A percentile compares a stretch with the other conserved stretches of the same genome.
These are phyloP conservation scores for Penicillium capsulatum DNA, from an alignment of 2,329 filamentous ascomycete genomes.

Conservation along the genomic window DNA sequence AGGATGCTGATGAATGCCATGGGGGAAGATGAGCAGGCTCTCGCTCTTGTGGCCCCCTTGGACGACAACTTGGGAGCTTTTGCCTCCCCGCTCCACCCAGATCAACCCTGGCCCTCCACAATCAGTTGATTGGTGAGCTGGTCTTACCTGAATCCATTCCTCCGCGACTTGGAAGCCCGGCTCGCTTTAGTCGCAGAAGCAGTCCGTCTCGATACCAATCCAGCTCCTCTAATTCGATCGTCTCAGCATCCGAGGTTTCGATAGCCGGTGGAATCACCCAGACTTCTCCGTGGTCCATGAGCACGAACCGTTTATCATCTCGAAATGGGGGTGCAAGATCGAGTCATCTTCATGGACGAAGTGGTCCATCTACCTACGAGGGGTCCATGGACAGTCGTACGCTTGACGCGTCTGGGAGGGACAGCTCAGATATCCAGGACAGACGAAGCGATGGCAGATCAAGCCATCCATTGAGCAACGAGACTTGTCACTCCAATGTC, in stretches of 20 bases:
- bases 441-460: constrained; percentile 5
- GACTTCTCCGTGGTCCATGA: constrained; percentile 9
- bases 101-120: neutral
- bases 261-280: constrained; percentile 4
- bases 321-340: neutral
- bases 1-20: constrained; percentile 20
- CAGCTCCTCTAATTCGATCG: constrained; percentile 19
- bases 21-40: constrained; percentile 17
- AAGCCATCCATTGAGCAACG: constrained; percentile 1
- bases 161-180: neutral
- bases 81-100: constrained; percentile 3
- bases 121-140: neutral
- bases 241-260: constrained; percentile 19
- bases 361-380: constrained; percentile 4
- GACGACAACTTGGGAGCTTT: constrained; percentile 6
- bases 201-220: constrained; percentile 10
- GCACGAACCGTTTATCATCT: constrained; percentile 3
- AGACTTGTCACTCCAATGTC: constrained; percentile 10
- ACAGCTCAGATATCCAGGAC: constrained; percentile 4
- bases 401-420: constrained; percentile 9
- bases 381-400: constrained; percentile 6
- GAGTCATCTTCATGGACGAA: neutral
- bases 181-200: neutral
- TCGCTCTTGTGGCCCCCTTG: constrained; percentile 2
- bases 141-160: neutral